A percentile compares a stretch with the other conserved stretches of the same genome.
Evolutionary conservation across 1,139 yeast genomes (phyloP).

Genomic region (Suhomyces ambrosiae): DNA sequence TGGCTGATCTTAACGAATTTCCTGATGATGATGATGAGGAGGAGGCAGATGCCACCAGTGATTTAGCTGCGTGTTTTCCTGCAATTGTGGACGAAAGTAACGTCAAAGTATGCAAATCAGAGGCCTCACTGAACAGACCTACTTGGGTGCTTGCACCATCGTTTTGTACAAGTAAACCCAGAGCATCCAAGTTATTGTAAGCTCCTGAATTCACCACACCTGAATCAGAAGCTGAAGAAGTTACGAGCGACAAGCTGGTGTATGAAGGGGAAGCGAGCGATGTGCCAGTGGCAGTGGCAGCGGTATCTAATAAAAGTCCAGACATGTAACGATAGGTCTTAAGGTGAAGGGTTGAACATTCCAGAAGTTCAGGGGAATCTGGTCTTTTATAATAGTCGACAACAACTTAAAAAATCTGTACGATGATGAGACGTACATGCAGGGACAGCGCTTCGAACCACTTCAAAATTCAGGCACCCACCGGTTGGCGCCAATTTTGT

Average conservation of each 20-base stretch:
- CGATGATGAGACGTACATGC: conserved; percentile 1
- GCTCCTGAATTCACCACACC: conserved; percentile 1
- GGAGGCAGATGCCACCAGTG: conserved; percentile 10
- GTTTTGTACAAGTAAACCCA: conserved; percentile 11
- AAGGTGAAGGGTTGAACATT: background rate
- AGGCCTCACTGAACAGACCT: conserved; percentile 14
- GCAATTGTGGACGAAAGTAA: conserved; percentile 8
- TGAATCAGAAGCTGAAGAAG: conserved; percentile 2
- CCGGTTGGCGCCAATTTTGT: conserved; percentile 3
- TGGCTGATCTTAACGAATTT: conserved; percentile 2
- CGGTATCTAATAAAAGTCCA: conserved; percentile 14
- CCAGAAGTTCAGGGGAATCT: background rate
- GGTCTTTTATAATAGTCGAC: conserved; percentile 6
- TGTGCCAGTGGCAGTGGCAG: conserved; percentile 7
- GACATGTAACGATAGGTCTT: conserved; percentile 14
- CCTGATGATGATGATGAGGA: conserved; percentile 9
- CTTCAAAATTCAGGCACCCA: conserved; percentile 14
- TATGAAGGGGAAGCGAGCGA: conserved; percentile 14
- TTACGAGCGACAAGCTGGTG: conserved; percentile 14
- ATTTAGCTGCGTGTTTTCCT: conserved; percentile 12
- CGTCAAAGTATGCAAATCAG: conserved; percentile 16
- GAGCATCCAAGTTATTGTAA: conserved; percentile 5
- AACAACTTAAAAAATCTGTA: background rate
- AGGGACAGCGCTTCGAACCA: conserved; percentile 8
- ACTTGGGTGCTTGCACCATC: conserved; percentile 13